Conservation (phyloP, 768 basidiomycete genomes). For the Russula ochroleuca region DNA sequence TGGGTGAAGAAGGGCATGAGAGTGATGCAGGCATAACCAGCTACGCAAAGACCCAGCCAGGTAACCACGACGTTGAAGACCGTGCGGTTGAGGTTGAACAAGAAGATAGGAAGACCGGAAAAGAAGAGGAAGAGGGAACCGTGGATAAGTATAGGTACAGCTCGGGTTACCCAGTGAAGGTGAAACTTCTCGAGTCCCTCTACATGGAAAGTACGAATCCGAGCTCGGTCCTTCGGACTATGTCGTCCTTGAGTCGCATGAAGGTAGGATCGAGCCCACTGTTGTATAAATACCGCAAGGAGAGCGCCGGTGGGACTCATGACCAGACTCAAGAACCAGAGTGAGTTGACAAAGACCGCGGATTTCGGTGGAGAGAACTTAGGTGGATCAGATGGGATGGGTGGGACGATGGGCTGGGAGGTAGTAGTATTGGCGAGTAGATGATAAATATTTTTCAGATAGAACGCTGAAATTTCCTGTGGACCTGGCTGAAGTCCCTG, state of each 20-base stretch:
- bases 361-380: constrained; percentile 30
- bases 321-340: constrained; percentile 40
- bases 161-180: constrained; percentile 40
- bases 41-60: too few relatives aligned
- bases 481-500: constrained; percentile 11
- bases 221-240: constrained; percentile 35
- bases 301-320: constrained; percentile 44
- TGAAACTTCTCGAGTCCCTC: constrained; percentile 40
- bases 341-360: constrained; percentile 38
- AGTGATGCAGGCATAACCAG: too few relatives aligned
- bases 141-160: constrained; percentile 38
- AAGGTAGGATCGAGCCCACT: constrained; percentile 41
- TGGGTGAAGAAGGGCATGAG: too few relatives aligned
- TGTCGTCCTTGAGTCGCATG: constrained; percentile 25
- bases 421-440: not conserved
- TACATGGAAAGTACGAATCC: constrained; percentile 38
- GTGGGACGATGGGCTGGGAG: not conserved
- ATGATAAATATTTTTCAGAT: constrained; percentile 11
- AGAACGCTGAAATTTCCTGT: not conserved
- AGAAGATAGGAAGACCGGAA: constrained; percentile 45
- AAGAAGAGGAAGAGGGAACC: constrained; percentile 50
- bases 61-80: not conserved
- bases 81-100: constrained; percentile 33
- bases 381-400: constrained; percentile 6
- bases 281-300: constrained; percentile 44